phyloP scores from a whole-genome alignment of 2,329 filamentous ascomycete genomes.

The Hypoxylon sp. region DNA sequence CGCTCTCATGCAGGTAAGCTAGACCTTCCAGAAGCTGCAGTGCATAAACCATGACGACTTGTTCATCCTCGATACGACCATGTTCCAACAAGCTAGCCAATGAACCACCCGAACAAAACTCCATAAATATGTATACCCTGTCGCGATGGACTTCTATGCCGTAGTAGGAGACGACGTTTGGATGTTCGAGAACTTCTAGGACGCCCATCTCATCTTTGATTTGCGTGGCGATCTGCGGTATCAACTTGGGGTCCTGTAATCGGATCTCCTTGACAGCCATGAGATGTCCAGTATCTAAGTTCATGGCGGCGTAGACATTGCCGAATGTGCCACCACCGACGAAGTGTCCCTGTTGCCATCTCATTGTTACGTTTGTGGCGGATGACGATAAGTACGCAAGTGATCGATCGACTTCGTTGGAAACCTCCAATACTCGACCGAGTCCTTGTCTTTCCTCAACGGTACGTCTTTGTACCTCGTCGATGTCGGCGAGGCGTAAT shows the following conservation, averaged over 20 bases:
- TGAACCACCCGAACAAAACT: constrained; percentile 96
- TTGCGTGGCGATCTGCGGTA: constrained; percentile 91
- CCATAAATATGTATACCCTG: constrained; percentile 99
- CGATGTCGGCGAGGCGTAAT: constrained; percentile 76
- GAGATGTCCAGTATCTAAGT: constrained; percentile 91
- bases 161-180: constrained; percentile 97
- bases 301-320: constrained; percentile 96
- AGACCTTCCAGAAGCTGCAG: constrained; percentile 93
- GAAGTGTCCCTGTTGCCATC: constrained; percentile 99
- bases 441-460: constrained; percentile 87
- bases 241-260: constrained; percentile 93
- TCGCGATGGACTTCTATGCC: constrained; percentile 98
- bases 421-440: constrained; percentile 90
- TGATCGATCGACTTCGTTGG: constrained; percentile 94
- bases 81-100: constrained; percentile 90
- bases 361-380: constrained; percentile 91
- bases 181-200: constrained; percentile 92
- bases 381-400: constrained; percentile 93
- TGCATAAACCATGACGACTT: constrained; percentile 95
- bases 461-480: constrained; percentile 79
- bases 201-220: constrained; percentile 98
- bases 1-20: constrained; percentile 89
- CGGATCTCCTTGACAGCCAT: constrained; percentile 99
- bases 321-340: constrained; percentile 97
- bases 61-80: constrained; percentile 96